These are phyloP conservation scores for Tetracladium marchalianum DNA, from an alignment of 495 filamentous ascomycete species.

Conservation along the genomic window DNA sequence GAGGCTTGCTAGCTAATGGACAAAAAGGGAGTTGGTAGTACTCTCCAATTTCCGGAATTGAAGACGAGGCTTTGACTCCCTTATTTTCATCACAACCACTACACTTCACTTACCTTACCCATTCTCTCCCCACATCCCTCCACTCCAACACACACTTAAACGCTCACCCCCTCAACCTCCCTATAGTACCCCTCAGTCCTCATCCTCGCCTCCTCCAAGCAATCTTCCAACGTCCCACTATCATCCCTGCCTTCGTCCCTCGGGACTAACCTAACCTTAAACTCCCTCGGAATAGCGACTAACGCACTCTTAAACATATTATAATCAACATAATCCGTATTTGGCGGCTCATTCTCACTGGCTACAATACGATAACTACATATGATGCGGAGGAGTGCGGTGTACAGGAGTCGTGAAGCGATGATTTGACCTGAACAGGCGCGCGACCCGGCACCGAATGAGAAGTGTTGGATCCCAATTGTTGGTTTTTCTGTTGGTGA, in stretches of 20 bases:
- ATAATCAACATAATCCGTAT: slow-evolving; percentile 49
- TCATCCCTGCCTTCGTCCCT: slow-evolving; percentile 23
- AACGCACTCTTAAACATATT: slow-evolving; percentile 45
- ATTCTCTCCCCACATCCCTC: background rate
- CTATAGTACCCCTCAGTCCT: slow-evolving; percentile 16
- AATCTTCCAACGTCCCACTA: slow-evolving; percentile 23
- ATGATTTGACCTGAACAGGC: slow-evolving; percentile 43
- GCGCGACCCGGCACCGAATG: slow-evolving; percentile 44
- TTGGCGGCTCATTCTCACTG: slow-evolving; percentile 35
- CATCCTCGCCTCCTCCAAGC: slow-evolving; percentile 17
- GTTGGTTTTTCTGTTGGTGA: slow-evolving; percentile 28
- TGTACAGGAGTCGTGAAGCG: slow-evolving; percentile 38
- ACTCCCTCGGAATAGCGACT: slow-evolving; percentile 44
- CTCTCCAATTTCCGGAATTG: too few species aligned
- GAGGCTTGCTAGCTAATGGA: too few species aligned
- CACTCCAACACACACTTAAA: background rate
- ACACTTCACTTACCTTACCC: too few species aligned
- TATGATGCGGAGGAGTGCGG: slow-evolving; percentile 37
- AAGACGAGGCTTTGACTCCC: too few species aligned
- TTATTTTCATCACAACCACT: too few species aligned
- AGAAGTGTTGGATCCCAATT: slow-evolving; percentile 32
- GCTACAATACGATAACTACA: slow-evolving; percentile 41
- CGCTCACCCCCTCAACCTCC: slow-evolving; percentile 17
- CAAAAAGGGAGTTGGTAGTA: too few species aligned
- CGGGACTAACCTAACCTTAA: slow-evolving; percentile 40